Evolutionary conservation across 192 early-diverging fungal species (phyloP), one percentile per base, ranked within the genome.

Genomic region (Entophlyctis luteolus): DNA sequence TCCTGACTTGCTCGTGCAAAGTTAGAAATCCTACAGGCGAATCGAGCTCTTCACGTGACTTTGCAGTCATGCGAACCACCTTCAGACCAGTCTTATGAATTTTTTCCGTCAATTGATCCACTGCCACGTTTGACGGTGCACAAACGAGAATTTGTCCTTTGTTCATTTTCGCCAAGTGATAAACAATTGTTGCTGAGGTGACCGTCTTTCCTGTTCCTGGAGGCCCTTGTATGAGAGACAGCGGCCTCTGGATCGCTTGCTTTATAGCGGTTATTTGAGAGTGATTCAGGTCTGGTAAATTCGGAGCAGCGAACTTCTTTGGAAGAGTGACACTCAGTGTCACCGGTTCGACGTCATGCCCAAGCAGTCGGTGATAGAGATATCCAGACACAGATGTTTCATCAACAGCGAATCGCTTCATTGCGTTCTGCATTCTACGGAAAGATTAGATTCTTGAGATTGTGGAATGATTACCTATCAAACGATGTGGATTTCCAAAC

Each of bases 71-170:
- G 18, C 97, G 89, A 27, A 98, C 97, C 16, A 96, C 93, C 48
- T 94, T 93, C 28, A 99, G 80, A 0, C 94, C 92, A 0, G 95
- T 98, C 27, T 81, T 83, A 73, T 98, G 92, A 56, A 99, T 94
- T 74, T 97, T 97, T 67, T 94, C 93, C 0, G 97, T 93, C 62
- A 99, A 75, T 74, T 99, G 97, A 77, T 99, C 96, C 1, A 99
- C 97, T 31, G 97, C 97, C 3, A 99, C 95, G 73, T 99, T 99
- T 73, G 90, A 93, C n/a, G 97, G 95, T 0, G 97, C 97, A 68
- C 92, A 95, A 0, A 99, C 97, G 46, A 99, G 78, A n/a, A 99
- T 88, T 78, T 95, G 93, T 27, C 79, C 78, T 56, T 80, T 76
- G 72, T 90, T 92, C 79, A 91, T 88, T 70, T 90, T 90, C 37